These are phyloP conservation scores for Inonotus obliquus DNA, from an alignment of 1,284 basidiomycete genomes.

Conservation along the genomic window DNA sequence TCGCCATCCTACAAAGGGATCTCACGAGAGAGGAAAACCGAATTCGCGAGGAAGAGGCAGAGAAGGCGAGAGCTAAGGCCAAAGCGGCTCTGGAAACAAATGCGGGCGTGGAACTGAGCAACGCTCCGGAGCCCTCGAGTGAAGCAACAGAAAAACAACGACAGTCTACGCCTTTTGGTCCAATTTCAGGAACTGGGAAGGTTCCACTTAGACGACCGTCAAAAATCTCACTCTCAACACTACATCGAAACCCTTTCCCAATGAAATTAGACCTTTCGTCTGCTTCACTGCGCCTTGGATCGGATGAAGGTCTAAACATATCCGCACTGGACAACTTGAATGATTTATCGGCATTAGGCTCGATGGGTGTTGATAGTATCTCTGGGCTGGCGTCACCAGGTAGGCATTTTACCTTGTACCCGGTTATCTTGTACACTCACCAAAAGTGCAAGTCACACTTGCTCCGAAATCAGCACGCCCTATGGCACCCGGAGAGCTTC, in stretches of 20 bases:
- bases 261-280: slow-evolving; percentile 71
- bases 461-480: slow-evolving; percentile 70
- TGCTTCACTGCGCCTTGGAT: slow-evolving; percentile 51
- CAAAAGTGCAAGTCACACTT: slow-evolving; percentile 46
- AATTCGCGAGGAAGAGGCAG: slow-evolving; percentile 39
- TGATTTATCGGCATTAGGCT: slow-evolving; percentile 16
- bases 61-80: slow-evolving; percentile 28
- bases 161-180: slow-evolving; percentile 11
- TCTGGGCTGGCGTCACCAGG: slow-evolving; percentile 57
- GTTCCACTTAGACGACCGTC: slow-evolving; percentile 51
- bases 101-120: slow-evolving; percentile 14
- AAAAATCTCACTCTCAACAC: slow-evolving; percentile 69
- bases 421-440: background rate
- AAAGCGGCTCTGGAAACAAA: slow-evolving; percentile 28
- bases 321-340: slow-evolving; percentile 32
- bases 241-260: slow-evolving; percentile 63
- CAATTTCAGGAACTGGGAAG: slow-evolving; percentile 19
- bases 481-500: slow-evolving; percentile 45
- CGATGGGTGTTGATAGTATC: slow-evolving; percentile 19
- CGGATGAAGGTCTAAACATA: slow-evolving; percentile 44
- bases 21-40: slow-evolving; percentile 54
- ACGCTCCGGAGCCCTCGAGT: background rate
- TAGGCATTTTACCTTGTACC: background rate
- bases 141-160: background rate
- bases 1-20: slow-evolving; percentile 65